Base-by-base conservation (phyloP, 2,329 filamentous ascomycete genomes). In the Sclerotiophoma versabilis region DNA sequence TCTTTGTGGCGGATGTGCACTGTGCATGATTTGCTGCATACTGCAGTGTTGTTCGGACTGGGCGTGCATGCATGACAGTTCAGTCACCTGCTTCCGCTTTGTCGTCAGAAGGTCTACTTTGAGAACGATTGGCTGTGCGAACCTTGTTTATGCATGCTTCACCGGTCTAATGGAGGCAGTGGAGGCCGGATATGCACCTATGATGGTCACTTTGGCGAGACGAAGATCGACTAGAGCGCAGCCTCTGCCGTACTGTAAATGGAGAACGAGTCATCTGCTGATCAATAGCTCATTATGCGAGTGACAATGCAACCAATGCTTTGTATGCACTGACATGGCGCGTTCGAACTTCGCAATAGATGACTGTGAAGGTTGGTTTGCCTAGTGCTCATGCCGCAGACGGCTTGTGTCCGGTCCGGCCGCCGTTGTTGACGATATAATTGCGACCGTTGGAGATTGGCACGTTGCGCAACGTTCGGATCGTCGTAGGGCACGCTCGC, bases 1-100 rank as follows among this genome's bases (percentile, higher is more conserved):
- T 17, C 20, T 17, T 33, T 44, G 38, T 44, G 39, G 44, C 33
- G 17, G 27, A 30, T 23, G 23, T 45, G 51, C 33, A 32, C 26
- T 25, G 25, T 49, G 51, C 30, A 34, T 29, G 19, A 22, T 2
- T 14, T 15, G 4, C 17, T 37, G 36, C 37, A 42, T 26, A 12
- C 32, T 49, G 44, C 44, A 29, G 27, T 34, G 20, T 27, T 19
- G 2, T 44, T 44, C 38, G 25, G n/a, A n/a, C 22, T 22, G 33
- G 51, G 34, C 44, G 29, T 57, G 57, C 52, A 63, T 64, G 60
- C 60, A 63, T 60, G 30, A 12, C 26, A 29, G 29, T 38, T 23
- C 46, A 45, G 48, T 62, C 57, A 60, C 56, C 58, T 63, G 60
- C 48, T 58, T 52, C 23, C 26, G 30, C 32, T 17, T 25, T 48